phyloP scores from a whole-genome alignment of 768 basidiomycete genomes.

The Imleria badia region DNA sequence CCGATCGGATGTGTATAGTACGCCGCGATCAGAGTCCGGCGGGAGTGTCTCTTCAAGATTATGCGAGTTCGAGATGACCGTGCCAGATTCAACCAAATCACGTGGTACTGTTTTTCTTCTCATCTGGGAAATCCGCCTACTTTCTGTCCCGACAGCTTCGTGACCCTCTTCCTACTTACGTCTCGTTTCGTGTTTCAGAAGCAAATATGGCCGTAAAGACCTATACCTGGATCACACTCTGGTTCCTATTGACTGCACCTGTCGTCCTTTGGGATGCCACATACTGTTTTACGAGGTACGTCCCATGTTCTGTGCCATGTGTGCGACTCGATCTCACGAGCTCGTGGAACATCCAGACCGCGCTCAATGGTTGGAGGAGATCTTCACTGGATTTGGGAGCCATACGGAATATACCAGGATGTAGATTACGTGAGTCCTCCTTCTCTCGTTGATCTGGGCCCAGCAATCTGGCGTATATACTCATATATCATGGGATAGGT shows the following conservation, averaged over 20 bases:
- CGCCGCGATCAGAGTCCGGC: not conserved
- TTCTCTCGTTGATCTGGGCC: not conserved
- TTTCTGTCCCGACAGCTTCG: too few relatives aligned
- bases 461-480: slow-evolving; percentile 24
- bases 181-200: too few relatives aligned
- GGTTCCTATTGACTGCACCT: slow-evolving; percentile 55
- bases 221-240: slow-evolving; percentile 57
- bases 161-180: too few relatives aligned
- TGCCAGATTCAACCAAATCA: not conserved
- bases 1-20: not conserved
- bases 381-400: slow-evolving; percentile 89
- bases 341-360: slow-evolving; percentile 48
- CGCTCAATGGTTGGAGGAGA: slow-evolving; percentile 87
- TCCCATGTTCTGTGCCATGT: not conserved
- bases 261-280: slow-evolving; percentile 76
- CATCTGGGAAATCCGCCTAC: not conserved
- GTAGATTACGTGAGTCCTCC: slow-evolving; percentile 42
- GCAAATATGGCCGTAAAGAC: slow-evolving; percentile 49
- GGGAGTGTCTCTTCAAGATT: not conserved
- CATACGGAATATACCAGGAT: slow-evolving; percentile 77
- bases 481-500: slow-evolving; percentile 45
- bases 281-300: slow-evolving; percentile 79
- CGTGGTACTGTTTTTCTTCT: not conserved
- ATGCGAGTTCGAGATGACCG: not conserved
- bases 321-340: not conserved